Evolutionary conservation across 1,284 basidiomycete genomes (phyloP), one percentile per base, ranked within the genome.

Genomic region (Cryptococcus sp.): DNA sequence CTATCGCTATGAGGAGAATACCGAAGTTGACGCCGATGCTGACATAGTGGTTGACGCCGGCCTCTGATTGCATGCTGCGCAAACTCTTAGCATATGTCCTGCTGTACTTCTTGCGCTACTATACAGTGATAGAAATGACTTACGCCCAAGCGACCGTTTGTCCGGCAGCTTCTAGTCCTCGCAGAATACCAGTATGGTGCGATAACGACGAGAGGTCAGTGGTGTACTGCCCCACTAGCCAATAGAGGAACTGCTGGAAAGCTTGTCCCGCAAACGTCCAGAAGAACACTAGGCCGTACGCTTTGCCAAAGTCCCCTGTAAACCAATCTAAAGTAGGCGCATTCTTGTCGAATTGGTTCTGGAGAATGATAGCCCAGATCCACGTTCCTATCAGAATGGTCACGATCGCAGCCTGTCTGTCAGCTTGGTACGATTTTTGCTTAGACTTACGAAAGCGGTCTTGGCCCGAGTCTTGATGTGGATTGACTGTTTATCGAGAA

Each of bases 61-160:
- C 66, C 47, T 65, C 52, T 7, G 64, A 64, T 63, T 65, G 64
- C 60, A 68, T 59, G 8, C 64, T 66, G 57, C 3, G 34, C 41
- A 20, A 23, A 6, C 19, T 37, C 5, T 34, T 34, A 48, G 16
- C 48, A 41, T 15, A 23, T 39, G 7, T 16, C 38, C 22, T 43
- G n/a, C 45, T 22, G 19, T 16, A 10, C 34, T 38, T 29, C 4
- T 8, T 39, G 19, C 20, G 23, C 22, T 13, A 15, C 13, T 17
- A 25, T 50, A 11, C 6, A n/a, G 43, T 26, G 3, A 39, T n/a
- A 44, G 40, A 43, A 29, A 16, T n/a, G 29, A 65, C 64, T 66
- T 50, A 66, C 56, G 66, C 66, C 66, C 66, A 68, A 47, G 66
- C 66, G 40, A 68, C 66, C 16, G 66, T 66, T 52, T 68, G 66